phyloP scores from a whole-genome alignment of 805 yeast genomes.

The Ogataea wickerhamii region DNA sequence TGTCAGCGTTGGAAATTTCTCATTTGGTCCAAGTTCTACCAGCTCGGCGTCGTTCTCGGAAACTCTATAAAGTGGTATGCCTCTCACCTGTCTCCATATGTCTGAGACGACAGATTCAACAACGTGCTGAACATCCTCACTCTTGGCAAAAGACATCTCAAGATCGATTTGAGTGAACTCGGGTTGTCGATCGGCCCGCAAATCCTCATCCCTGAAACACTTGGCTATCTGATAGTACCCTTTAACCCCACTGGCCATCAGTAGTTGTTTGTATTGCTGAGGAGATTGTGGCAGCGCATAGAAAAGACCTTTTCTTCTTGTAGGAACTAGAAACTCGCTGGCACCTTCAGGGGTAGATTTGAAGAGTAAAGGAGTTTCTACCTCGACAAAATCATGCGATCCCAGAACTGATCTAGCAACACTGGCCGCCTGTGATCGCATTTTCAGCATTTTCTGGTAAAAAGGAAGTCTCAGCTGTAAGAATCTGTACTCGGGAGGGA shows the following conservation, averaged over 20 bases:
- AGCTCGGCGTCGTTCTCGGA: conserved; percentile 26
- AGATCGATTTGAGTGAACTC: conserved; percentile 97
- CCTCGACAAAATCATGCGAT: conserved; percentile 57
- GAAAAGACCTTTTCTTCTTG: conserved; percentile 56
- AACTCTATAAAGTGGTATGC: conserved; percentile 34
- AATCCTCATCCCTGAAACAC: conserved; percentile 95
- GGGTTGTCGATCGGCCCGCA: conserved; percentile 93
- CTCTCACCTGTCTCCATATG: conserved; percentile 53
- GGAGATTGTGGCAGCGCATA: conserved; percentile 98
- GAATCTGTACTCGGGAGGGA: conserved; percentile 79
- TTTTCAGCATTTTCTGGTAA: conserved; percentile 53
- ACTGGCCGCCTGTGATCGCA: conserved; percentile 54
- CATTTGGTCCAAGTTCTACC: conserved; percentile 25
- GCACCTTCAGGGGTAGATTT: conserved; percentile 99
- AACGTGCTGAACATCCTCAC: conserved; percentile 60
- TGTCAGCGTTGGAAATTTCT: conserved; percentile 38
- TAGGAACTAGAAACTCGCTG: conserved; percentile 90
- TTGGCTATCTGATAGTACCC: conserved; percentile 87
- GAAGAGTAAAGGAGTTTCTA: conserved; percentile 90
- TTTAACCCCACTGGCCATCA: conserved; percentile 91
- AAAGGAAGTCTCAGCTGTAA: conserved; percentile 66
- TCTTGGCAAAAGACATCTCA: conserved; percentile 82
- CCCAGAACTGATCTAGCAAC: conserved; percentile 37
- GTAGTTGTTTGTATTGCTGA: conserved; percentile 91
- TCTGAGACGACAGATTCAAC: conserved; percentile 54